Evolutionary conservation across 768 basidiomycete genomes (phyloP), one percentile per base, ranked within the genome.

Genomic region (Amanita molliuscula): DNA sequence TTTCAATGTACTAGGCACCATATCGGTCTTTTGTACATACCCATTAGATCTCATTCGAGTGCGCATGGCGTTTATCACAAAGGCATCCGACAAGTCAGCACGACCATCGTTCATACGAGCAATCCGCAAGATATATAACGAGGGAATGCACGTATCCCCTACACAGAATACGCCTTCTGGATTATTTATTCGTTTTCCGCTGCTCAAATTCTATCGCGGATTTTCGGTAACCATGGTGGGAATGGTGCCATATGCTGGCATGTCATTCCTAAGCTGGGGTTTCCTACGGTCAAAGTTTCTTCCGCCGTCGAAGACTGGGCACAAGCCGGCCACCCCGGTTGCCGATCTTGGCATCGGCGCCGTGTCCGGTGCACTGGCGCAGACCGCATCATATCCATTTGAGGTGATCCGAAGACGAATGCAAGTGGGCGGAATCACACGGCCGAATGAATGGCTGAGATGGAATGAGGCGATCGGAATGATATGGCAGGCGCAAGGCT

Each of bases 151-250:
- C 10, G 53, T 61, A 41, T 49, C 62, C 7, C 41, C 55, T 43
- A 53, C 63, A 36, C 59, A 33, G 56, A 46, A 53, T 55, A 28
- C 43, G 45, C 40, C 62, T 44, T 57, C 55, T 56, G 58, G 63
- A 29, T 62, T 66, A 48, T 75, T 93, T 57, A 67, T 76, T 38
- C 76, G 76, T 10, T 79, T 86, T 58, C 86, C 88, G 13, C 62
- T 90, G 47, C 75, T 93, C 49, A 89, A 94, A 59, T 92, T 98
- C 67, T 99, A 98, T 62, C 88, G 96, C 18, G 95, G 96, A n/a
- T 97, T 98, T 67, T 82, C 83, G 6, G 91, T 96, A 25, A 93
- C 93, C 18, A 66, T 98, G 34, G 65, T 79, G 10, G 95, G 96
- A 40, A 98, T 97, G 77, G 72, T 98, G 28, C 95, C 95, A 4